Percentiles rank a stretch among this genome's conserved stretches.
Evolutionary conservation across 495 filamentous ascomycete genomes (phyloP).

Genomic region (Penicillium ucsense): DNA sequence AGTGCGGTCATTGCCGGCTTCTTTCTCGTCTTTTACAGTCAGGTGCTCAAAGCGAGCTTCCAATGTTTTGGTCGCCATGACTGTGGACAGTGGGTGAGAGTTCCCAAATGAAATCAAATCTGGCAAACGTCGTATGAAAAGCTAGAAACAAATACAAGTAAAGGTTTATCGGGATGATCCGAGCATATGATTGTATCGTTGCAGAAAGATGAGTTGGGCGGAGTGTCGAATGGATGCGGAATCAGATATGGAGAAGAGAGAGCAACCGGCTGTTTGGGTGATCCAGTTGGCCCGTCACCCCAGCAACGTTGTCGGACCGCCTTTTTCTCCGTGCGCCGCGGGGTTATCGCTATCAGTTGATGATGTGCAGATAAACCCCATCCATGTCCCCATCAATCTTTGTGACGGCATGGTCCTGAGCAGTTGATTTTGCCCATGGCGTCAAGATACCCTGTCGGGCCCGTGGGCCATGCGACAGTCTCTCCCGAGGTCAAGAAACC

Average conservation of each 20-base stretch:
- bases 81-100: not conserved
- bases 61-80: conserved; percentile 51
- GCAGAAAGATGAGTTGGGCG: not conserved
- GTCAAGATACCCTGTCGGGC: conserved; percentile 2
- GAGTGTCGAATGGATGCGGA: conserved; percentile 6
- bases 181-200: not conserved
- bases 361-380: conserved; percentile 4
- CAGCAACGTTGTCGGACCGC: conserved; percentile 32
- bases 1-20: conserved; percentile 33
- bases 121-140: not conserved
- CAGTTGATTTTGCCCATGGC: conserved; percentile 3
- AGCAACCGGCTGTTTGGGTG: conserved; percentile 23
- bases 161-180: conserved; percentile 5
- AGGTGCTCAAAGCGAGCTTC: conserved; percentile 77
- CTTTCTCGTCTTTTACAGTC: conserved; percentile 75
- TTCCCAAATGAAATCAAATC: too few relatives aligned
- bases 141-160: not conserved
- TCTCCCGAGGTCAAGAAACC: conserved; percentile 23
- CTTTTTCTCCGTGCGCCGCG: conserved; percentile 31
- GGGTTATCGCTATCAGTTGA: conserved; percentile 20
- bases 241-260: conserved; percentile 10
- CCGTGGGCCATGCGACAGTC: conserved; percentile 12
- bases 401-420: conserved; percentile 6
- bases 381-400: not conserved
- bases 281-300: conserved; percentile 18